Conservation (phyloP, 495 filamentous ascomycete species). For the Aspergillus coremiiformis region DNA sequence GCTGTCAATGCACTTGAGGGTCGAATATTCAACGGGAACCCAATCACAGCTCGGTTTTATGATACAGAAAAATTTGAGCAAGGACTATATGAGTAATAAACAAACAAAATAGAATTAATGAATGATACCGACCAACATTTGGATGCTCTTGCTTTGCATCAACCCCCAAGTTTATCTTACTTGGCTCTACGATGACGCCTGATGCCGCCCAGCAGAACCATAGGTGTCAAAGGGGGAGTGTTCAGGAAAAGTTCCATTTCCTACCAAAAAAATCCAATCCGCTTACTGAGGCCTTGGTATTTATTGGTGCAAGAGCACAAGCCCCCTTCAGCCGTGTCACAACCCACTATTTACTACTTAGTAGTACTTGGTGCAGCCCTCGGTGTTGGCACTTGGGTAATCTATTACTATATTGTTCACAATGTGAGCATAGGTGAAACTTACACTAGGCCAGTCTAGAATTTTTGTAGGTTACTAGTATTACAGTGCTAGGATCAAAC, state of each 20-base stretch:
- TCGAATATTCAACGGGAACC: conserved; percentile 78
- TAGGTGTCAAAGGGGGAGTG: neutral
- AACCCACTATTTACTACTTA: too few relatives aligned
- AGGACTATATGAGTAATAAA: conserved; percentile 51
- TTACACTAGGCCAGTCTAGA: too few relatives aligned
- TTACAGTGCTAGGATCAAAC: too few relatives aligned
- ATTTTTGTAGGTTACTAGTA: too few relatives aligned
- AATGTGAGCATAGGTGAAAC: too few relatives aligned
- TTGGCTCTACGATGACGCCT: neutral
- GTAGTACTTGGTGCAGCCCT: too few relatives aligned
- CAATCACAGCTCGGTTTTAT: conserved; percentile 70
- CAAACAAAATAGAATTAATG: neutral
- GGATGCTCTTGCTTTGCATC: neutral
- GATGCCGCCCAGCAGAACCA: neutral
- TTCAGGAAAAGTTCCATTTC: conserved; percentile 15
- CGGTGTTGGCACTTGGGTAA: too few relatives aligned
- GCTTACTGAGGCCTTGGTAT: neutral
- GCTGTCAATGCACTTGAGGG: conserved; percentile 84
- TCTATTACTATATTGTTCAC: too few relatives aligned
- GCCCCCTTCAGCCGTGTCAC: neutral
- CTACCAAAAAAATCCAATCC: conserved; percentile 17
- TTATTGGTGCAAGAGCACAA: neutral
- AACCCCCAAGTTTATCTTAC: too few relatives aligned
- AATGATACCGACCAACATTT: neutral
- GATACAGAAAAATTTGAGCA: conserved; percentile 72